Percentiles rank a stretch among this genome's conserved stretches.
These are phyloP conservation scores for Salix koriyanagi DNA, from an alignment of 345 rosid species.

Conservation along the genomic window DNA sequence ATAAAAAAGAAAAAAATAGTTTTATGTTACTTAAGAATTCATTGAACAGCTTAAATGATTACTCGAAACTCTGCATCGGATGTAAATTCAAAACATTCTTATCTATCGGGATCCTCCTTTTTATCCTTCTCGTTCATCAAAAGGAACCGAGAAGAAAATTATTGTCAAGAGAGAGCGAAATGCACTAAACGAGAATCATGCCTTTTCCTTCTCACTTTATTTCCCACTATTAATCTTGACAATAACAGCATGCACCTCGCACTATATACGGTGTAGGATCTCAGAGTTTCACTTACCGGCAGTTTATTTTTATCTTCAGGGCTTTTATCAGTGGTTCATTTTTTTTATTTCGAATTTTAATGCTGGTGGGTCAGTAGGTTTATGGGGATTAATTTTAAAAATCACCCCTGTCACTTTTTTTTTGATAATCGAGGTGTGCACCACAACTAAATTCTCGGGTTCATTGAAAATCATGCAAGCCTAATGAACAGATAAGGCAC, in stretches of 20 bases:
- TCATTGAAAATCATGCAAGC: no score
- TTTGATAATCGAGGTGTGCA: no score
- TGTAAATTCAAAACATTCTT: background rate
- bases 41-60: no score
- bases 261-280: background rate
- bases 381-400: no score
- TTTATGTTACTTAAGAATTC: no score
- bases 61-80: background rate
- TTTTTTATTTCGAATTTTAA: no score
- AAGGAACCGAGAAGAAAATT: background rate
- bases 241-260: background rate
- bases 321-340: no score
- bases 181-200: background rate
- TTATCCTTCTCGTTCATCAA: background rate
- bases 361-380: no score
- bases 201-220: background rate
- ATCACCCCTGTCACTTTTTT: no score
- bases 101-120: background rate
- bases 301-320: no score
- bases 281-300: background rate
- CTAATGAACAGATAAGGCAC: accelerated
- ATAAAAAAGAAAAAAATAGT: no score
- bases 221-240: background rate
- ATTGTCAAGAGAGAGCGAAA: background rate
- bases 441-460: no score